Evolutionary conservation across 2,329 filamentous ascomycete genomes (phyloP).

Genomic region (Botrytis deweyae): DNA sequence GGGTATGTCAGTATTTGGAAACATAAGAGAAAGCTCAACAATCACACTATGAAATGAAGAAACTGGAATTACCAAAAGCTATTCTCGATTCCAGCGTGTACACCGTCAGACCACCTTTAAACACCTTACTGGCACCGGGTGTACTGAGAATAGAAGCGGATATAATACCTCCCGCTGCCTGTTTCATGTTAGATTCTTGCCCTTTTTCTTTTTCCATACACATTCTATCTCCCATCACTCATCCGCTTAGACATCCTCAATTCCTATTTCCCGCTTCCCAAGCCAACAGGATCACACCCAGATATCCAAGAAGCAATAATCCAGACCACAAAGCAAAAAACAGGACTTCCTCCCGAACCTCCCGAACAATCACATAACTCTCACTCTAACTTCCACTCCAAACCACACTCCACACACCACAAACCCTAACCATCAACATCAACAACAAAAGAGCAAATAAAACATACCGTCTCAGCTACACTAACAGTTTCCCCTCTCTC

Average conservation of each 20-base stretch:
- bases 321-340: background rate
- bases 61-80: constrained; percentile 33
- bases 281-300: background rate
- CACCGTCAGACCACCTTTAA: constrained; percentile 59
- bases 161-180: constrained; percentile 63
- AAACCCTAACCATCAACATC: background rate
- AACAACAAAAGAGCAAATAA: background rate
- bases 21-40: background rate
- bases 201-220: background rate
- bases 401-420: background rate
- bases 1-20: background rate
- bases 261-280: no score
- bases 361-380: background rate
- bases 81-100: constrained; percentile 39
- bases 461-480: constrained; percentile 58
- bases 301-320: background rate
- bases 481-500: constrained; percentile 56
- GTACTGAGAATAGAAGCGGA: constrained; percentile 57
- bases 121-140: constrained; percentile 57
- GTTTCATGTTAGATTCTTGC: background rate
- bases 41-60: background rate
- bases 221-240: no score
- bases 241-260: background rate
- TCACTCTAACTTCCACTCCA: background rate
- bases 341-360: background rate